phyloP scores from a whole-genome alignment of 2,329 filamentous ascomycete genomes.

The Biscogniauxia mediterranea region DNA sequence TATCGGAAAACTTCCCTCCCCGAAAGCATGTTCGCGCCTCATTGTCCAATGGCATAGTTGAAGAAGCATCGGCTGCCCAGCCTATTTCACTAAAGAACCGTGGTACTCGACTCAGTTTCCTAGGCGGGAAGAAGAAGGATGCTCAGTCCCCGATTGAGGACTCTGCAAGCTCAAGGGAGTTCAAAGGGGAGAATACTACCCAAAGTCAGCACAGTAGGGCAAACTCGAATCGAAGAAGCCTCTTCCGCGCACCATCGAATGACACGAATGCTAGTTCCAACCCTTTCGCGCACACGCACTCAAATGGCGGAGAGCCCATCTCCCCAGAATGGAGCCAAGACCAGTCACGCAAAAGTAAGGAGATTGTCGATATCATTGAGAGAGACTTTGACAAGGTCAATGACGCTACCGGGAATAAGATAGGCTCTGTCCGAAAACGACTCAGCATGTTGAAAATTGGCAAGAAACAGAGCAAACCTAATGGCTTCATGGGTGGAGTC shows the following conservation, averaged over 20 bases:
- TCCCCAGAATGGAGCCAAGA: slow-evolving; percentile 23
- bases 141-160: slow-evolving; percentile 29
- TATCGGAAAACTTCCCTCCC: slow-evolving; percentile 23
- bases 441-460: slow-evolving; percentile 76
- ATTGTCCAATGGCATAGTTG: slow-evolving; percentile 34
- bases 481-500: slow-evolving; percentile 51
- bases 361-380: slow-evolving; percentile 29
- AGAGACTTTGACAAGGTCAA: slow-evolving; percentile 28
- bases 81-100: slow-evolving; percentile 52
- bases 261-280: slow-evolving; percentile 26
- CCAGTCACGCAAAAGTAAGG: slow-evolving; percentile 30
- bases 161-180: slow-evolving; percentile 21
- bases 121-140: slow-evolving; percentile 53
- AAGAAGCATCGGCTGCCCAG: slow-evolving; percentile 50
- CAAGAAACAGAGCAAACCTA: slow-evolving; percentile 62
- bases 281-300: slow-evolving; percentile 14
- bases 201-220: slow-evolving; percentile 36
- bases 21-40: slow-evolving; percentile 19
- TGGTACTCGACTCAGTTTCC: slow-evolving; percentile 56
- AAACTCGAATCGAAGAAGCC: slow-evolving; percentile 40
- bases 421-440: slow-evolving; percentile 71
- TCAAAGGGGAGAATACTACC: slow-evolving; percentile 29
- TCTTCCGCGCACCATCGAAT: slow-evolving; percentile 43
- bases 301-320: slow-evolving; percentile 23
- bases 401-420: slow-evolving; percentile 43